Base-by-base conservation (phyloP, 2,329 filamentous ascomycete genomes). In the Daldinia sp. region DNA sequence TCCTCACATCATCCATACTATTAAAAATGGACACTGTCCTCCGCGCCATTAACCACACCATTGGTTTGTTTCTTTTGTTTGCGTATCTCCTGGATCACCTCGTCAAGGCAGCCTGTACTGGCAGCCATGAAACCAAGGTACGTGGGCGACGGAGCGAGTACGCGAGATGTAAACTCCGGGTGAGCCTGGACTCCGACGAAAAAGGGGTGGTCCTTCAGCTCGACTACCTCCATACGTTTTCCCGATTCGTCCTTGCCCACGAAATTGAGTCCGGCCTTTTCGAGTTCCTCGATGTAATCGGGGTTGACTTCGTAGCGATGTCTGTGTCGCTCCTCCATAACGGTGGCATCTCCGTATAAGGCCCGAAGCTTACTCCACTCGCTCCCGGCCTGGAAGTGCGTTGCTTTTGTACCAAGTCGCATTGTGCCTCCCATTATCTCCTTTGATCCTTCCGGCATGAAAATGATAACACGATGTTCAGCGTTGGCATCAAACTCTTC, bases 291-390 rank as follows among this genome's bases (percentile, higher is more conserved):
- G 59, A 97, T 88, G 76, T 91, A 90, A 10, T 88, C 87, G 0
- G 94, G 93, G 81, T 97, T 97, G 72, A 97, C 92, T 82, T 97
- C 94, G 78, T 97, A 97, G 41, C 93, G 88, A 81, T 97, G 94
- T 67, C 94, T 89, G 80, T 97, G 94, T 57, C 94, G 88, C 83
- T 97, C 94, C 65, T 86, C 81, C 48, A 92, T 86, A 18, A 81
- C 79, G 0, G 83, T 79, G 1, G 81, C 82, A 1, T 82, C 80
- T 3, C 90, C 91, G 79, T 97, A 97, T 9, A 97, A 82, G 6
- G 87, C 87, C 15, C 93, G 90, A 28, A 97, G 86, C 73, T 90
- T 90, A 64, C 89, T 92, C 92, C 92, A 96, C 75, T 95, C 91
- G 50, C 86, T 92, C 60, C 87, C 88, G 0, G 86, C 78, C 79